Evolutionary conservation across 495 filamentous ascomycete genomes (phyloP), one percentile per base, ranked within the genome.

Genomic region (Aspergillus asperescens): DNA sequence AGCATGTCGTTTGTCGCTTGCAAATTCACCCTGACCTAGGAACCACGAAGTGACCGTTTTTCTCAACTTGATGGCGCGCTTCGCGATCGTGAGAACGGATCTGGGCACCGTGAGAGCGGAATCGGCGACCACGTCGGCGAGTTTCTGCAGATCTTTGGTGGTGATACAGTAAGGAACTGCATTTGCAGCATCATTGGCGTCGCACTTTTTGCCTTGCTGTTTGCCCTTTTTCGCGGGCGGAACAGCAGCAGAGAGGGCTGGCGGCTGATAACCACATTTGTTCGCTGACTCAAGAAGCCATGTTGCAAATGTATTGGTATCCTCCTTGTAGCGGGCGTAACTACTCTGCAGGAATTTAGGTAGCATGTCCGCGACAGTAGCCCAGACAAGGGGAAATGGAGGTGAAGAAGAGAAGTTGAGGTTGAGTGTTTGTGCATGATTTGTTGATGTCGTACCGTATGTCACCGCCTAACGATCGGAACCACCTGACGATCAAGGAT

Each of bases 271-370:
- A 52, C 64, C 61, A 48, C 61, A 62, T 47, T 70, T 57, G 41
- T 61, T 71, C 44, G 75, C 76, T 20, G 68, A 74, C 19, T 68
- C 61, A 2, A 75, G 74, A 29, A 79, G 73, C 77, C 76, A 79
- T 19, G 68, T 66, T 37, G 76, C 76, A 37, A 79, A 68, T 1
- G 53, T 57, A 46, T 74, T 63, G 9, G 73, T 77, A 50, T 81
- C 77, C 25, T 60, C 58, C 55, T 79, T 80, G 56, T 80, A 81
- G 50, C 65, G 66, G 12, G 58, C 58, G 56, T 77, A 78, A 27
- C 60, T 70, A 45, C 66, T 68, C 50, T 66, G 56, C 10, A 78
- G 59, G 39, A 59, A 65, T 53, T 56, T 38, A 27, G 64, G 64
- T 40, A 64, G 37, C 62, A 65, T 63, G n/a, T 31, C 18, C n/a